Evolutionary conservation across 202 grass and related monocot genomes (phyloP).

Genomic region (Musa balbisiana): DNA sequence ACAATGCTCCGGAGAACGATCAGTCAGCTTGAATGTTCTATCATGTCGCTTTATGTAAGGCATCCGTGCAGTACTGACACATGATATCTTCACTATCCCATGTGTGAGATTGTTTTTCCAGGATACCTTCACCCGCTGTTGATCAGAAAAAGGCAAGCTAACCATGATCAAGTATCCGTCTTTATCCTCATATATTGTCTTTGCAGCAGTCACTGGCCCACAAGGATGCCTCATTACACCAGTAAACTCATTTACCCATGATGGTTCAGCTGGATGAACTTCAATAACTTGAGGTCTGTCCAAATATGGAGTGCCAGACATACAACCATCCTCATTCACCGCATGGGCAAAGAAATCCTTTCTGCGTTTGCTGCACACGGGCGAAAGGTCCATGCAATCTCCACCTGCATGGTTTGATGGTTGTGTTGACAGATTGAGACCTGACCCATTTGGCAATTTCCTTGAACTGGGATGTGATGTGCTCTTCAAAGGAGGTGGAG

Average conservation of each 20-base stretch:
- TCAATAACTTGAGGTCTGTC: background rate
- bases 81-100: conserved; percentile 3
- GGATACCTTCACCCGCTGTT: conserved; percentile 1
- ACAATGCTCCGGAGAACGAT: background rate
- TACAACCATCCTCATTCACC: background rate
- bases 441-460: conserved; percentile 49
- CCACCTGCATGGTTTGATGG: conserved; percentile 2
- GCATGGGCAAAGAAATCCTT: background rate
- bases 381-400: background rate
- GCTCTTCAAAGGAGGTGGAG: conserved; percentile 31
- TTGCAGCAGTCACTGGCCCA: background rate
- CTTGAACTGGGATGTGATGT: conserved; percentile 31
- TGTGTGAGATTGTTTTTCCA: background rate
- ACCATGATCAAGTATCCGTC: conserved; percentile 3
- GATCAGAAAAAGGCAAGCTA: background rate
- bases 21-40: background rate
- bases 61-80: conserved; percentile 2
- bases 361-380: background rate
- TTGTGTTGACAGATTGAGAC: conserved; percentile 57
- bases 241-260: background rate
- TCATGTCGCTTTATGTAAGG: conserved; percentile 5
- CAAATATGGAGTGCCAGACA: background rate
- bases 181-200: background rate
- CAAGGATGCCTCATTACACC: conserved; percentile 4
- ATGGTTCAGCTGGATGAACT: background rate